Conservation (phyloP, 2,329 filamentous ascomycete species). For the Monilinia fructicola region DNA sequence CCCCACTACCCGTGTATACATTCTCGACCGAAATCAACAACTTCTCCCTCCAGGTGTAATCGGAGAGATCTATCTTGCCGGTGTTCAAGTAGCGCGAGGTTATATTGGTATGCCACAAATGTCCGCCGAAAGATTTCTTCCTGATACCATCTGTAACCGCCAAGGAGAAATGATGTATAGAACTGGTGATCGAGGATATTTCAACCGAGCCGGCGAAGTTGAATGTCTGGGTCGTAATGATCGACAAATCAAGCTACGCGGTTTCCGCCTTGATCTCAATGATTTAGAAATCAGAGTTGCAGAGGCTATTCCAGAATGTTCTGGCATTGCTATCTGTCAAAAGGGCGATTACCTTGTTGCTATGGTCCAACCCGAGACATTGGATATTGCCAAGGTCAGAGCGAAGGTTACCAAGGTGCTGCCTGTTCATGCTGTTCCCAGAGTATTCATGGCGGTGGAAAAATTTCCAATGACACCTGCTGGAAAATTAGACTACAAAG, state of each 20-base stretch:
- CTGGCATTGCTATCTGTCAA: constrained; percentile 36
- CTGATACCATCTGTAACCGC: constrained; percentile 36
- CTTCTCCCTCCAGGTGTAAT: constrained; percentile 41
- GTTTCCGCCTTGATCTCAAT: constrained; percentile 45
- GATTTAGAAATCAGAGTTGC: constrained; percentile 42
- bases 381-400: constrained; percentile 16
- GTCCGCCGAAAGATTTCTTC: constrained; percentile 40
- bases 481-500: constrained; percentile 42
- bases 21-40: constrained; percentile 43
- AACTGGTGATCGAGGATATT: constrained; percentile 47
- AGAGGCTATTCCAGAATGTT: constrained; percentile 23
- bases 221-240: constrained; percentile 45
- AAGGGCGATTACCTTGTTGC: constrained; percentile 37
- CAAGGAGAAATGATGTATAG: constrained; percentile 42
- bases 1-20: constrained; percentile 44
- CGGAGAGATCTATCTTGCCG: constrained; percentile 47
- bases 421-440: constrained; percentile 38
- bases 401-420: constrained; percentile 26
- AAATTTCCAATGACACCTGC: constrained; percentile 39
- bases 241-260: constrained; percentile 44
- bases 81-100: constrained; percentile 46
- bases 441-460: constrained; percentile 32
- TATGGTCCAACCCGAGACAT: constrained; percentile 34
- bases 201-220: constrained; percentile 43
- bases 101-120: constrained; percentile 43